phyloP scores from a whole-genome alignment of 495 filamentous ascomycete species.

The Tuber indicum region DNA sequence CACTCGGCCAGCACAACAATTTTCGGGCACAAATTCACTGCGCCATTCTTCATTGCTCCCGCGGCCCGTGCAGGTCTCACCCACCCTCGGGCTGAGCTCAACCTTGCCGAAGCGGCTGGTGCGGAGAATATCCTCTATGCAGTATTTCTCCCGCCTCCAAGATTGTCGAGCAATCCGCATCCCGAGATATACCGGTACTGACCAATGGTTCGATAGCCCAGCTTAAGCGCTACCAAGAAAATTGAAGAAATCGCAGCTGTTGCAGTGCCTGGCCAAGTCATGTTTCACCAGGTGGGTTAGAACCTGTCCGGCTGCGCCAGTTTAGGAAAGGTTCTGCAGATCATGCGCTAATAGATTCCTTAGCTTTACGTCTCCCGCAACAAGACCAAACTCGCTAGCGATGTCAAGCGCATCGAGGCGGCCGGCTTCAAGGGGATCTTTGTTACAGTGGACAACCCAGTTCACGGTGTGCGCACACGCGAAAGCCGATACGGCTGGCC shows the following conservation, averaged over 20 bases:
- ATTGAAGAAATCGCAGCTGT: slow-evolving; percentile 44
- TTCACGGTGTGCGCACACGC: slow-evolving; percentile 44
- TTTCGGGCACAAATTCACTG: slow-evolving; percentile 45
- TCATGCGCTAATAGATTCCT: neutral
- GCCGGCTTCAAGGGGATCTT: slow-evolving; percentile 44
- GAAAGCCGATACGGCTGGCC: slow-evolving; percentile 43
- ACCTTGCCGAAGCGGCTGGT: slow-evolving; percentile 43
- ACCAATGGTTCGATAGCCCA: neutral
- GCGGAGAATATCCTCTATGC: slow-evolving; percentile 44
- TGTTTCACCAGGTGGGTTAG: slow-evolving; percentile 30
- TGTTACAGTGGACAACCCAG: slow-evolving; percentile 45
- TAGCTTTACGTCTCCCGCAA: slow-evolving; percentile 44
- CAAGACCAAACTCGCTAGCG: slow-evolving; percentile 39
- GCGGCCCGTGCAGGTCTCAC: slow-evolving; percentile 43
- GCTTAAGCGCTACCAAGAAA: slow-evolving; percentile 33
- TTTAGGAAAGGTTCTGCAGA: neutral
- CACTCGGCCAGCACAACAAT: slow-evolving; percentile 36
- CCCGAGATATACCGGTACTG: neutral
- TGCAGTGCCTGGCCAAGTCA: slow-evolving; percentile 40
- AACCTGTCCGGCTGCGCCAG: neutral
- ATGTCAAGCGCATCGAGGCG: slow-evolving; percentile 42
- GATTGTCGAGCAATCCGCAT: neutral
- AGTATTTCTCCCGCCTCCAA: neutral
- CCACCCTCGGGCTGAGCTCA: slow-evolving; percentile 42
- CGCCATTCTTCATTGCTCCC: slow-evolving; percentile 48